phyloP scores from a whole-genome alignment of 768 basidiomycete species.

The Pisolithus orientalis region DNA sequence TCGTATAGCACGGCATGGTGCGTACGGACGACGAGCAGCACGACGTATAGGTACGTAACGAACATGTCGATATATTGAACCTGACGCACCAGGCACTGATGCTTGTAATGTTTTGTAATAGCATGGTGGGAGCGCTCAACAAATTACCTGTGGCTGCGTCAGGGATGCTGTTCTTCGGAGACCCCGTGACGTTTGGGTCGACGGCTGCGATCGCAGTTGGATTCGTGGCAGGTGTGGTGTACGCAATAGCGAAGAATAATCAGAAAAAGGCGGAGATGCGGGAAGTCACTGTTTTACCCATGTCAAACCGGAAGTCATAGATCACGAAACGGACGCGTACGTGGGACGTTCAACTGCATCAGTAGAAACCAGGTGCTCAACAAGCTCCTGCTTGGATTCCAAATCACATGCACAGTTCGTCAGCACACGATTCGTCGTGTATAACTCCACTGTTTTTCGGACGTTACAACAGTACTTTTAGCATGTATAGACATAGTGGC shows the following conservation, averaged over 20 bases:
- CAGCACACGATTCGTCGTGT: too few species aligned
- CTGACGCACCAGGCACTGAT: slow-evolving; percentile 5
- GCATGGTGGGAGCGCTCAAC: slow-evolving; percentile 96
- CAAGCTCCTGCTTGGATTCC: too few species aligned
- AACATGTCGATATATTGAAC: background rate
- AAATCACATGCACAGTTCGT: too few species aligned
- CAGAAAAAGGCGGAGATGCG: slow-evolving; percentile 73
- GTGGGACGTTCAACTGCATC: background rate
- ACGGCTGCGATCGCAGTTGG: slow-evolving; percentile 84
- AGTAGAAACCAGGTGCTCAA: too few species aligned
- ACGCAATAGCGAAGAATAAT: slow-evolving; percentile 91
- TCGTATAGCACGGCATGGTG: slow-evolving; percentile 99
- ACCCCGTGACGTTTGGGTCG: slow-evolving; percentile 80
- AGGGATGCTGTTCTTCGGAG: slow-evolving; percentile 97
- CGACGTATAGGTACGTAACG: slow-evolving; percentile 81
- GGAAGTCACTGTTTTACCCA: slow-evolving; percentile 53
- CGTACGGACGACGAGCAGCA: slow-evolving; percentile 90
- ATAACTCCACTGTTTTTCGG: too few species aligned
- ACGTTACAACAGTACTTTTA: too few species aligned
- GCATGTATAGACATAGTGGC: too few species aligned
- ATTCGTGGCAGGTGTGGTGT: slow-evolving; percentile 87
- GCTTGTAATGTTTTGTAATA: slow-evolving; percentile 20
- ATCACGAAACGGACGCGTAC: background rate
- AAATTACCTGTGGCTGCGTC: slow-evolving; percentile 97
- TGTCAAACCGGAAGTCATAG: slow-evolving; percentile 46